Base-by-base conservation (phyloP, 2,329 filamentous ascomycete species). In the Claviceps fusiformis region DNA sequence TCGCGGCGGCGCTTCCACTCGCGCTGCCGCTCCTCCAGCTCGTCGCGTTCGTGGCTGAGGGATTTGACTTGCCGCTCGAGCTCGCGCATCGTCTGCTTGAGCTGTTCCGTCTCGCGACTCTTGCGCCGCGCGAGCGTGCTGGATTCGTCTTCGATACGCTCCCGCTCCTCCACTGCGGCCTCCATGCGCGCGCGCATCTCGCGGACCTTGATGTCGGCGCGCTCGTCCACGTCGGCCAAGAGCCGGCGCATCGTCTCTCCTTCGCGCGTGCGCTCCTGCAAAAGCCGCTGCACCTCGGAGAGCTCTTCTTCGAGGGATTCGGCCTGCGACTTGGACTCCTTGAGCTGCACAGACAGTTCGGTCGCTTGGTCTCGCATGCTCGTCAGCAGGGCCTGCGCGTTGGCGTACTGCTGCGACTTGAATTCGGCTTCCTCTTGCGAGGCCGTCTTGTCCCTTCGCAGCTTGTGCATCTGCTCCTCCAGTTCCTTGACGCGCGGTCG, bases 231-330 rank as follows among this genome's bases (percentile, higher is more conserved):
- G 60, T 97, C 92, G 17, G 85, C 85, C 13, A 98, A 75, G 57
- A 97, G 77, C 51, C 90, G 79, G 39, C 93, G 83, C 91, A 98
- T 97, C 0, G 89, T 96, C 72, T 97, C 92, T 31, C 84, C 88
- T 70, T 98, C 93, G 47, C 93, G 82, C 4, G 89, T 92, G 31
- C 93, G 84, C 69, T 98, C 93, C 53, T 81, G 83, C 2, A 98
- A 78, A 58, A 96, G 79, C 56, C 89, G 82, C 66, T 95, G 90
- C 3, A 90, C 86, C 69, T 98, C 93, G 1, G 83, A 82, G 1
- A 97, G 77, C 68, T 98, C 93, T 70, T 98, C 93, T 64, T 96
- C 92, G 0, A 97, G 74, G 56, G 85, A 87, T 64, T 96, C 91
- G 44, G 85, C 86, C 60, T 89, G 85, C 52, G 85, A 82, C 58